Evolutionary conservation across 1,284 basidiomycete species (phyloP), one percentile per base, ranked within the genome.

Genomic region (Rhodotorula sp.): DNA sequence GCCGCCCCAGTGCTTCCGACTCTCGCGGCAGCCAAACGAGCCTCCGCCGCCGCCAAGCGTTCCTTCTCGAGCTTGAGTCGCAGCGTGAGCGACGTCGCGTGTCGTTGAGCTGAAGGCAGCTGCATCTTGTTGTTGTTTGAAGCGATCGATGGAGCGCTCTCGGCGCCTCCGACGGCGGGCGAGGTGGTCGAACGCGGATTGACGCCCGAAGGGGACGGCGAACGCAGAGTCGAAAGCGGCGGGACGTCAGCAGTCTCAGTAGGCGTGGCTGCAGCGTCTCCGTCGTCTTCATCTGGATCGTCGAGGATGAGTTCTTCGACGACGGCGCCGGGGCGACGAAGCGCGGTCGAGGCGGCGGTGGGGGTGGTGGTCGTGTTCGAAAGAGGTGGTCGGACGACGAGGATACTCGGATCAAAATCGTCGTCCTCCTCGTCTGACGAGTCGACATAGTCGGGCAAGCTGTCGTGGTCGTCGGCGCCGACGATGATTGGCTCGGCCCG

Each of bases 221-320:
- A 52, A 14, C 51, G 51, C 51, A 23, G 23, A n/a, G 51, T 14
- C 21, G 51, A n/a, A 10, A 26, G 51, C 51, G 21, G 21, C 23
- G 20, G 51, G 21, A 23, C 21, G 51, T 23, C 39, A 43, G n/a
- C 21, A 52, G 54, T 16, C 15, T 26, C 29, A n/a, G 26, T 16
- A 10, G n/a, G n/a, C 4, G 8, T 16, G 18, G 14, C 54, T 16
- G 54, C 54, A 15, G 16, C 26, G 16, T 14, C n/a, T 1, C n/a
- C 26, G 14, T 56, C 54, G 21, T 52, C 51, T n/a, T 52, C 51
- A 3, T 52, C 51, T 21, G 10, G 23, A 12, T 52, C 51, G 51
- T 52, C n/a, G 21, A 52, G 51, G 51, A 52, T 52, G 54, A 56
- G 54, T n/a, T 52, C 51, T 52, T 52, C 51, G 23, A 56, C 54